Evolutionary conservation across 345 rosid genomes (phyloP).

Genomic region (Angophora floribunda): DNA sequence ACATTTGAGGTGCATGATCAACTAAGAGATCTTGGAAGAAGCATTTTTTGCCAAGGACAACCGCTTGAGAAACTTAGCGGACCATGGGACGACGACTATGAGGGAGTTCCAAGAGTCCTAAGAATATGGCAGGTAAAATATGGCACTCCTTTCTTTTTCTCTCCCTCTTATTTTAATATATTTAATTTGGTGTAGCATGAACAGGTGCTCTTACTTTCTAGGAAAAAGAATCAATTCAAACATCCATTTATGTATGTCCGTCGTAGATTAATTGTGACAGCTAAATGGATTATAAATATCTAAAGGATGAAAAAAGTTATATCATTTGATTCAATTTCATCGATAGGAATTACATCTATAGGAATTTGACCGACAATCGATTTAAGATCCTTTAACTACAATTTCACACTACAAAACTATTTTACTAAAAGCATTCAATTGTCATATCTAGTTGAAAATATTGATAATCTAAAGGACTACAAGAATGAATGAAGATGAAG

Average conservation of each 20-base stretch:
- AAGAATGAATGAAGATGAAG: too few species aligned
- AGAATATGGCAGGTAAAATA: accelerated
- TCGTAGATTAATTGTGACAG: neutral
- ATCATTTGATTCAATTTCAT: neutral
- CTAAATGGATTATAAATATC: neutral
- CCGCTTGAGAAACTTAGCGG: accelerated
- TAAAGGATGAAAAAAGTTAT: neutral
- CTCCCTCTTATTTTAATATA: neutral
- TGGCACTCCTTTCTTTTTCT: neutral
- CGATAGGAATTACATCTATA: too few species aligned
- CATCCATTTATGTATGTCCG: neutral
- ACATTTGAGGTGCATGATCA: accelerated
- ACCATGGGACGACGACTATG: accelerated
- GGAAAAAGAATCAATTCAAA: too few species aligned
- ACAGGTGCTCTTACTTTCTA: neutral
- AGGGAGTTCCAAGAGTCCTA: neutral
- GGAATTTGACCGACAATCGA: too few species aligned
- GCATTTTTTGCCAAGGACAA: neutral
- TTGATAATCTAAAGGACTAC: too few species aligned
- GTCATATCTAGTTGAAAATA: too few species aligned
- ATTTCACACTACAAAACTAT: accelerated
- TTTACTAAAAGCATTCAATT: too few species aligned
- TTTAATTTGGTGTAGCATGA: neutral
- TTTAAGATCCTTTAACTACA: too few species aligned
- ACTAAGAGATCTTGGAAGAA: neutral